Evolutionary conservation across 2,329 filamentous ascomycete genomes (phyloP).

Genomic region (Beauveria caledonica): DNA sequence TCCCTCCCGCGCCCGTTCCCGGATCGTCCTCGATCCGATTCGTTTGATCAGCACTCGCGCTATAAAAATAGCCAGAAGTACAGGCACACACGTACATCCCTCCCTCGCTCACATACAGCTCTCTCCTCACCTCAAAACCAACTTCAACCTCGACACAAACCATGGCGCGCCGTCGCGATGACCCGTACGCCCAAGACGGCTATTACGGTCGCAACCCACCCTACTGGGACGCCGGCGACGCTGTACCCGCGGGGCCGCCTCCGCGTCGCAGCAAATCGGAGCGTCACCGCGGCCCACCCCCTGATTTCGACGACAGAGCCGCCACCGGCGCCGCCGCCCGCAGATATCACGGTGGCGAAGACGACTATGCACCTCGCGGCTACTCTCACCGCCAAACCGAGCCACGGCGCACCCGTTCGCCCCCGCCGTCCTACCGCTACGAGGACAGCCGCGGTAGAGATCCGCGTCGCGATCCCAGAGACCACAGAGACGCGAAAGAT

Average conservation of each 20-base stretch:
- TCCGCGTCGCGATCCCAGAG: slow-evolving; percentile 2
- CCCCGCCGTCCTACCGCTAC: not conserved
- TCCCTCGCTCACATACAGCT: not conserved
- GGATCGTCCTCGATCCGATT: not conserved
- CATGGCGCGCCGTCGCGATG: slow-evolving; percentile 20
- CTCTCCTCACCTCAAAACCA: not conserved
- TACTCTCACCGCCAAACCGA: not conserved
- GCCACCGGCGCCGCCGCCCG: not conserved
- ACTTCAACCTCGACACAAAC: not conserved
- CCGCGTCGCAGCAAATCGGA: slow-evolving; percentile 20
- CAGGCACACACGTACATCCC: not conserved
- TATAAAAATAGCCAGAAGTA: not conserved
- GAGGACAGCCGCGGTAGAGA: not conserved
- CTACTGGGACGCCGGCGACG: slow-evolving; percentile 9
- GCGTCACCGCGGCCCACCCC: slow-evolving; percentile 14
- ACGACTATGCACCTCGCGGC: not conserved
- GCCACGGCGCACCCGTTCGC: not conserved
- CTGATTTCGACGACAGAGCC: slow-evolving; percentile 12
- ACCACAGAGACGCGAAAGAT: not conserved
- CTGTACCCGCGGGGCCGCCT: slow-evolving; percentile 3
- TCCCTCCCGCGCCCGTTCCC: not conserved
- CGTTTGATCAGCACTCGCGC: not conserved
- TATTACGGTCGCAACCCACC: slow-evolving; percentile 16
- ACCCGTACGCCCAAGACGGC: slow-evolving; percentile 17
- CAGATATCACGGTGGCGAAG: not conserved